Conservation (phyloP, 192 early-diverging fungal species). For the Podila clonocystis region DNA sequence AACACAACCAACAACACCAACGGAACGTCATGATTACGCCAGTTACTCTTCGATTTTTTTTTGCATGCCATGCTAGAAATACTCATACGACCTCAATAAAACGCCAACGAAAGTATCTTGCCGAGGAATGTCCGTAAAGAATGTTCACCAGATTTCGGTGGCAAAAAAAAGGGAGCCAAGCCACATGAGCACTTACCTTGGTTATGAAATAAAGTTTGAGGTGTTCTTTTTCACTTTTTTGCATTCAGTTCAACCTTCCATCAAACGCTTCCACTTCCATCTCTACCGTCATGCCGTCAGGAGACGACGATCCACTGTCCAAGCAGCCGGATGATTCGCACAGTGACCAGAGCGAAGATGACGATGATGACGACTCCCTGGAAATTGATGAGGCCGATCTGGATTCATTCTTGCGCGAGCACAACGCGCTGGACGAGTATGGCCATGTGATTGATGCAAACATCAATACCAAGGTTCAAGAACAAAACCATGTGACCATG, state of each 20-base stretch:
- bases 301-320: background rate
- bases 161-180: too few species aligned
- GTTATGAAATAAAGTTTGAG: too few species aligned
- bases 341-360: slow-evolving; percentile 1
- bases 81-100: too few species aligned
- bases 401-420: background rate
- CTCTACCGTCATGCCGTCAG: background rate
- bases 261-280: background rate
- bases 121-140: too few species aligned
- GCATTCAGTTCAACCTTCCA: background rate
- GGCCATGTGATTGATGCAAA: background rate
- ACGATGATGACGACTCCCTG: background rate
- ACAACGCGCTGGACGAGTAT: slow-evolving; percentile 2
- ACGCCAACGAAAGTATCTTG: too few species aligned
- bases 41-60: background rate
- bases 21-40: background rate
- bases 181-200: too few species aligned
- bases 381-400: background rate
- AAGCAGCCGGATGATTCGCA: background rate
- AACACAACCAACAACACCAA: background rate
- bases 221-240: background rate
- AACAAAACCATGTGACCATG: background rate
- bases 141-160: too few species aligned
- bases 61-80: background rate
- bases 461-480: too few species aligned